These are phyloP conservation scores for Sisymbrium altissimum DNA, from an alignment of 345 rosid genomes.

Conservation along the genomic window DNA sequence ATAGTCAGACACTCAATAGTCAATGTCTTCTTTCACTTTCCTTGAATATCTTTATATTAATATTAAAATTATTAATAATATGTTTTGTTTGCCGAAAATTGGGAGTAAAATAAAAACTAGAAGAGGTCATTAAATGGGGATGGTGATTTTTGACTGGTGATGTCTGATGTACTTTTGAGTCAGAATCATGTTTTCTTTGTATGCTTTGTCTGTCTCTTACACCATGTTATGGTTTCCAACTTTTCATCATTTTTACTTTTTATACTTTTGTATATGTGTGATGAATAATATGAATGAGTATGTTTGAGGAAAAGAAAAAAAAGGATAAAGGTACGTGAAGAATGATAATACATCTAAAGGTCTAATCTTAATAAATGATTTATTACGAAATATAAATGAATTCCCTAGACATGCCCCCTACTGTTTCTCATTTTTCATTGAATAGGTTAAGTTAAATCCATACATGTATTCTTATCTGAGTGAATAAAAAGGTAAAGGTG, in stretches of 20 bases:
- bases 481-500: too few species aligned
- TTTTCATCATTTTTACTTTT: constrained; percentile 21
- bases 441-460: too few species aligned
- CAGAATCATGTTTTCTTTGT: constrained; percentile 25
- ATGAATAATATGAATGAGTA: background rate
- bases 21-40: background rate
- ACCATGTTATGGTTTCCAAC: constrained; percentile 25
- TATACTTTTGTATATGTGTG: background rate
- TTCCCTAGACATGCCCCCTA: too few species aligned
- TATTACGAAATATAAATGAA: constrained; percentile 17
- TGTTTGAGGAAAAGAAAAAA: background rate
- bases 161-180: constrained; percentile 17
- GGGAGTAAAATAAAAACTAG: constrained; percentile 2
- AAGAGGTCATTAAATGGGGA: constrained; percentile 24
- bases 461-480: too few species aligned
- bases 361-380: constrained; percentile 18
- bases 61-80: background rate
- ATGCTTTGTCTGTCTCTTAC: constrained; percentile 27
- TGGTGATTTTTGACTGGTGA: constrained; percentile 26
- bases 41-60: background rate
- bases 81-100: background rate
- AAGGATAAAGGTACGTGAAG: constrained; percentile 11
- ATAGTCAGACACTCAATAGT: constrained; percentile 21
- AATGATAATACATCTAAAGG: constrained; percentile 18
- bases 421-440: too few species aligned